Conservation (phyloP, 805 yeast genomes). For the Ogataea nakhonphanomensis region DNA sequence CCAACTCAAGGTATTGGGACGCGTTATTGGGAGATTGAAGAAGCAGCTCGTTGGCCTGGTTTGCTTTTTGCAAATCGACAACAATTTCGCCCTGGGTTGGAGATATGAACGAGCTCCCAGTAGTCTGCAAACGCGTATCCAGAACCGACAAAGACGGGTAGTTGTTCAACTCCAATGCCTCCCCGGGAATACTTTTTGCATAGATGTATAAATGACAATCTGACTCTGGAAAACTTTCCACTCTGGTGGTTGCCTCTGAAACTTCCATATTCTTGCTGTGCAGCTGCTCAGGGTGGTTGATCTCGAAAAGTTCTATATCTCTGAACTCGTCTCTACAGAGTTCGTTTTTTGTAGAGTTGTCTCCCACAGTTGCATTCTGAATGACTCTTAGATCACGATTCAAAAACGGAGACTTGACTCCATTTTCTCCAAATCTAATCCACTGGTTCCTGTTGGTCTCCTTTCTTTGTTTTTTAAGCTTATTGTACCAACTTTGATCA, state of each 20-base stretch:
- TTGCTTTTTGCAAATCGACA: slow-evolving; percentile 27
- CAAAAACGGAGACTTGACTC: slow-evolving; percentile 30
- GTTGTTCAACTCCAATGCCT: slow-evolving; percentile 20
- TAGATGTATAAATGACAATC: slow-evolving; percentile 31
- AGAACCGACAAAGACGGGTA: slow-evolving; percentile 29
- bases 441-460: slow-evolving; percentile 9
- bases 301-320: slow-evolving; percentile 30
- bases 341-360: slow-evolving; percentile 13
- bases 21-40: slow-evolving; percentile 27
- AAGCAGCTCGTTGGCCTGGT: slow-evolving; percentile 29
- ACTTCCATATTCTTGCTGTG: not conserved
- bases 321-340: slow-evolving; percentile 27
- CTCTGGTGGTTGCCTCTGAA: slow-evolving; percentile 1
- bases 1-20: slow-evolving; percentile 24
- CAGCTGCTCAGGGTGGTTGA: slow-evolving; percentile 9
- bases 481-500: slow-evolving; percentile 21
- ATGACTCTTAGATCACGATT: slow-evolving; percentile 28
- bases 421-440: slow-evolving; percentile 14
- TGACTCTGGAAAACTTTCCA: not conserved
- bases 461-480: slow-evolving; percentile 11
- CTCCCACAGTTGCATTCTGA: slow-evolving; percentile 27
- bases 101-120: slow-evolving; percentile 18
- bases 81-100: slow-evolving; percentile 9
- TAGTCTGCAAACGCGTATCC: slow-evolving; percentile 11
- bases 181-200: slow-evolving; percentile 23